These are phyloP conservation scores for Pisolithus albus DNA, from an alignment of 768 basidiomycete genomes.

Conservation along the genomic window DNA sequence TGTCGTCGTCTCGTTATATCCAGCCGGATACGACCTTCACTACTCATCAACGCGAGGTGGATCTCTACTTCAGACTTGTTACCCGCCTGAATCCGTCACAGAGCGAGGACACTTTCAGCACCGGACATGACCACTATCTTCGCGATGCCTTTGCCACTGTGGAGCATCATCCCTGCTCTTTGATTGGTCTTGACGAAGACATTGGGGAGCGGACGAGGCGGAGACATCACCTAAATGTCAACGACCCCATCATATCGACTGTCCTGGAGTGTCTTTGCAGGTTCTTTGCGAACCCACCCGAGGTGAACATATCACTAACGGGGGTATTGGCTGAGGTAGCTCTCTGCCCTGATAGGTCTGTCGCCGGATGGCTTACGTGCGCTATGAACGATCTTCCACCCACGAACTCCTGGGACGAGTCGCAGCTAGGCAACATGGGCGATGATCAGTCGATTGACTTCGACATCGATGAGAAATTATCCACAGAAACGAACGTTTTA, in stretches of 20 bases:
- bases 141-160: constrained; percentile 66
- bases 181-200: constrained; percentile 36
- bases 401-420: constrained; percentile 7
- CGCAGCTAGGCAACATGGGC: constrained; percentile 39
- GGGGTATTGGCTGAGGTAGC: constrained; percentile 76
- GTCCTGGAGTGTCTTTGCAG: constrained; percentile 63
- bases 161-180: constrained; percentile 57
- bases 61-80: constrained; percentile 68
- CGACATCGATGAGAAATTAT: constrained; percentile 57
- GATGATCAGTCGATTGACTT: constrained; percentile 83
- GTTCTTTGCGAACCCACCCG: constrained; percentile 83
- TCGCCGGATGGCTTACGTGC: constrained; percentile 87
- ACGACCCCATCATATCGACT: constrained; percentile 66
- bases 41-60: constrained; percentile 83
- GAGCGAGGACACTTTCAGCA: constrained; percentile 68
- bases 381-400: constrained; percentile 35
- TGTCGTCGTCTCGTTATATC: constrained; percentile 29
- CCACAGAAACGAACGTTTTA: constrained; percentile 48
- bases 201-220: constrained; percentile 32
- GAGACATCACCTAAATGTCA: constrained; percentile 73
- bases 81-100: constrained; percentile 72
- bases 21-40: constrained; percentile 69
- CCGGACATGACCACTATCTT: constrained; percentile 79
- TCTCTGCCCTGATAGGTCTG: constrained; percentile 76
- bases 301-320: constrained; percentile 84